phyloP scores from a whole-genome alignment of 2,329 filamentous ascomycete genomes.

The Colletotrichum limetticola region DNA sequence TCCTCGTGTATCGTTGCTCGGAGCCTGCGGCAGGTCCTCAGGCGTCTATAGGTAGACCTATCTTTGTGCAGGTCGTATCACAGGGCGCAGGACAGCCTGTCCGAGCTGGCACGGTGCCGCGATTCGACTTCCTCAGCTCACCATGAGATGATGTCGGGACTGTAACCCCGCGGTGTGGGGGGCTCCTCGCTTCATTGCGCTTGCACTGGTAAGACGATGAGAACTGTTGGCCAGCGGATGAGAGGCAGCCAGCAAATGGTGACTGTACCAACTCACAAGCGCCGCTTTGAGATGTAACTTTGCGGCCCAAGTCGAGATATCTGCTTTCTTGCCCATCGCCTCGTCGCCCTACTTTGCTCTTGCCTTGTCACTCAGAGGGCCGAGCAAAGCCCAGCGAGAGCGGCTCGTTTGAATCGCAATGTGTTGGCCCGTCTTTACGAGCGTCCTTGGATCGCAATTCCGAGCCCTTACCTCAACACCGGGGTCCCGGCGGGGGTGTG shows the following conservation, averaged over 20 bases:
- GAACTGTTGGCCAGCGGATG: neutral
- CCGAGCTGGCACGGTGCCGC: constrained; percentile 22
- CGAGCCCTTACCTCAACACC: constrained; percentile 2
- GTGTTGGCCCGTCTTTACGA: constrained; percentile 2
- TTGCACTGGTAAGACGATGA: neutral
- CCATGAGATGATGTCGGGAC: constrained; percentile 17
- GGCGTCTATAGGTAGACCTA: neutral
- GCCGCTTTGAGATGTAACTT: neutral
- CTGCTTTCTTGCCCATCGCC: neutral
- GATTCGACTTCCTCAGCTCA: constrained; percentile 30
- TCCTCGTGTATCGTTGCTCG: constrained; percentile 6
- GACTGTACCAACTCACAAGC: neutral
- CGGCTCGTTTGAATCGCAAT: constrained; percentile 6
- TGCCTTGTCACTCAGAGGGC: neutral
- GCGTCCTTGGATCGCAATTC: constrained; percentile 13
- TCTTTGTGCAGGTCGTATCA: constrained; percentile 26
- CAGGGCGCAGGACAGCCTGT: constrained; percentile 9
- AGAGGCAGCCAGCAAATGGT: neutral
- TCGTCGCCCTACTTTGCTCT: neutral
- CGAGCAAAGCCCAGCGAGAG: constrained; percentile 13
- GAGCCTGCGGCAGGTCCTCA: constrained; percentile 23
- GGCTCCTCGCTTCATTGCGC: neutral
- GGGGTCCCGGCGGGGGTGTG: constrained; percentile 19
- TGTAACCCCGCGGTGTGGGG: constrained; percentile 12
- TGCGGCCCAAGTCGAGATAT: neutral